Evolutionary conservation across 1,139 yeast species (phyloP), one percentile per base, ranked within the genome.

Genomic region (Saccharomyces hybrid): DNA sequence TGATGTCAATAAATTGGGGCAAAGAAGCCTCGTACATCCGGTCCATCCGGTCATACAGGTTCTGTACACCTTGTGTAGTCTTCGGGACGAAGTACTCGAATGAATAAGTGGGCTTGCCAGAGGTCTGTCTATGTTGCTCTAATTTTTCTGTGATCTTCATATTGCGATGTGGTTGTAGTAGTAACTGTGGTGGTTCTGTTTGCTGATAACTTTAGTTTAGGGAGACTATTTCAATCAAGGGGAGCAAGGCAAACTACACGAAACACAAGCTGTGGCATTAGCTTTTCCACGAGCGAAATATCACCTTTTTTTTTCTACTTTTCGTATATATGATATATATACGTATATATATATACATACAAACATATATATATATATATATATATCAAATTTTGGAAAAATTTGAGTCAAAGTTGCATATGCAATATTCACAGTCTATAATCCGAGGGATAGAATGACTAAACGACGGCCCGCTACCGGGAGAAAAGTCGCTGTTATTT

Each of bases 31-130:
- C 91, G 71, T 88, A 89, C 99, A 93, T 93, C 71, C 97, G 82
- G 69, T 93, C 98, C 95, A 93, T 93, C 70, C 99, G 81, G 70
- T 93, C 99, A 73, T 91, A 93, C 56, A 93, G 78, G 69, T 93
- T 93, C 70, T 91, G 97, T 32, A 91, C 95, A 70, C 99, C 99
- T 71, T 93, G 97, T 26, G 95, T 79, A 0, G 99, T 93, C 75
- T 93, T 93, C 49, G 99, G 99, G n/a, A 93, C 97, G 70, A 93
- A 93, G 75, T 88, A 93, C 76, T 93, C 99, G 67, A 91, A 93
- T 51, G 98, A 91, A 71, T 88, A 93, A 4, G 97, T 88, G 4
- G 96, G 65, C 51, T 62, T 65, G n/a, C 57, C 32, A 8, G 61
- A 62, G 32, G 59, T 61, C 23, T 63, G 61, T 50, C 66, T 70